Evolutionary conservation across 306 rosid genomes (phyloP).

Genomic region (Rosa chinensis): DNA sequence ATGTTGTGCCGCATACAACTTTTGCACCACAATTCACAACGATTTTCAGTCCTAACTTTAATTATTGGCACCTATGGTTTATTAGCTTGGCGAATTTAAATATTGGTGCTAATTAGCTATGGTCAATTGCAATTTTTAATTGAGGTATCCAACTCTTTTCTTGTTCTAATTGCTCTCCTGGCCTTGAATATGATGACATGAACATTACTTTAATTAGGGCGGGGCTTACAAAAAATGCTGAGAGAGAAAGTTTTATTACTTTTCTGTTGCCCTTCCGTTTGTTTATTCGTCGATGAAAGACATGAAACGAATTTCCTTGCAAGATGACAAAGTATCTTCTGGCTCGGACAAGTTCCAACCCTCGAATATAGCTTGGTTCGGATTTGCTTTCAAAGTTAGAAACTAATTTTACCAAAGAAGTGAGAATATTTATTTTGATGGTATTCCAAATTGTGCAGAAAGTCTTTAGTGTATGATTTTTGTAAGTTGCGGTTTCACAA

Average conservation of each 20-base stretch:
- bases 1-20: slow-evolving; percentile 2
- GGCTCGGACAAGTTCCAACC: not conserved
- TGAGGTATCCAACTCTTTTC: slow-evolving; percentile 6
- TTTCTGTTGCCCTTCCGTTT: not conserved
- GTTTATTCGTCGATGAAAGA: slow-evolving; percentile 22
- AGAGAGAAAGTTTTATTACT: not conserved
- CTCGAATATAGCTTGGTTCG: not conserved
- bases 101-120: slow-evolving; percentile 6
- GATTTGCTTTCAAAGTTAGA: not conserved
- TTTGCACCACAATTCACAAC: not conserved
- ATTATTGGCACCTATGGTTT: not conserved
- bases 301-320: slow-evolving; percentile 10
- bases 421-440: not conserved
- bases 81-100: not conserved
- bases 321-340: not conserved
- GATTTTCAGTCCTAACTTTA: not conserved
- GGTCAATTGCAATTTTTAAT: slow-evolving; percentile 17
- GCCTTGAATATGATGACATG: slow-evolving; percentile 25
- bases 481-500: no score
- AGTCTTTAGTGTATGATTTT: no score
- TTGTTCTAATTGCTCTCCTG: slow-evolving; percentile 14
- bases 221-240: slow-evolving; percentile 29
- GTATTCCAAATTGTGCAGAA: no score
- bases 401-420: not conserved
- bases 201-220: slow-evolving; percentile 4